phyloP scores from a whole-genome alignment of 2,329 filamentous ascomycete species.

The Stagonosporopsis vannaccii region DNA sequence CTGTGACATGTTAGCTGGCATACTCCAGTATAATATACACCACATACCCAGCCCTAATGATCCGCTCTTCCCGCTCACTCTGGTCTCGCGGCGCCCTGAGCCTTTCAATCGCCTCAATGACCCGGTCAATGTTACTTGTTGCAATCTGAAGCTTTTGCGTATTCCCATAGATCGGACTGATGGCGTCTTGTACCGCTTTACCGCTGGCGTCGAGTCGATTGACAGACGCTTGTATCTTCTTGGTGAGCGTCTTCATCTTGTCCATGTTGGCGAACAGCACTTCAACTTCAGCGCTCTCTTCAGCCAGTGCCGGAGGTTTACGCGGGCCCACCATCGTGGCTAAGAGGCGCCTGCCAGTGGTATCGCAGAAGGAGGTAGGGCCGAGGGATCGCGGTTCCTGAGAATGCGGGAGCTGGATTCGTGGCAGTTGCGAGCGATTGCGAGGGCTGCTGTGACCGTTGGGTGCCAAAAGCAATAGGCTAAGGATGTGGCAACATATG shows the following conservation, averaged over 20 bases:
- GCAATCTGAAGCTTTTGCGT: constrained; percentile 89
- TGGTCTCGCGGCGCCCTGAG: constrained; percentile 91
- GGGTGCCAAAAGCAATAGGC: neutral
- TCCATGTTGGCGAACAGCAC: constrained; percentile 76
- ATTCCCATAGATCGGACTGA: constrained; percentile 90
- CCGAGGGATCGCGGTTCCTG: neutral
- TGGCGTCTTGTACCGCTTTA: constrained; percentile 88
- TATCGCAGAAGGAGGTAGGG: constrained; percentile 13
- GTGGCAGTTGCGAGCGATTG: constrained; percentile 6
- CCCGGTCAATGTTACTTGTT: constrained; percentile 85
- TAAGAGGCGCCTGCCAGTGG: constrained; percentile 31
- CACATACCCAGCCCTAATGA: constrained; percentile 78
- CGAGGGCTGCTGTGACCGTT: neutral
- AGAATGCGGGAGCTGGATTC: neutral
- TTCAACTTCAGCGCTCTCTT: constrained; percentile 73
- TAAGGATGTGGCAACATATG: constrained; percentile 14
- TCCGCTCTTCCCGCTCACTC: constrained; percentile 88
- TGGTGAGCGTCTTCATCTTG: constrained; percentile 91
- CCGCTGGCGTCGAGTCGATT: constrained; percentile 85
- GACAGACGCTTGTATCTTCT: constrained; percentile 92
- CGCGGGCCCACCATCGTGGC: constrained; percentile 61
- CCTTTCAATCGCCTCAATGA: constrained; percentile 85
- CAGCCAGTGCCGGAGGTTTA: constrained; percentile 64
- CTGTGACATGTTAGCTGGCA: constrained; percentile 5
- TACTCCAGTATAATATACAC: neutral